Base-by-base conservation (phyloP, 2,329 filamentous ascomycete genomes). In the Sodiomyces alkalinus region DNA sequence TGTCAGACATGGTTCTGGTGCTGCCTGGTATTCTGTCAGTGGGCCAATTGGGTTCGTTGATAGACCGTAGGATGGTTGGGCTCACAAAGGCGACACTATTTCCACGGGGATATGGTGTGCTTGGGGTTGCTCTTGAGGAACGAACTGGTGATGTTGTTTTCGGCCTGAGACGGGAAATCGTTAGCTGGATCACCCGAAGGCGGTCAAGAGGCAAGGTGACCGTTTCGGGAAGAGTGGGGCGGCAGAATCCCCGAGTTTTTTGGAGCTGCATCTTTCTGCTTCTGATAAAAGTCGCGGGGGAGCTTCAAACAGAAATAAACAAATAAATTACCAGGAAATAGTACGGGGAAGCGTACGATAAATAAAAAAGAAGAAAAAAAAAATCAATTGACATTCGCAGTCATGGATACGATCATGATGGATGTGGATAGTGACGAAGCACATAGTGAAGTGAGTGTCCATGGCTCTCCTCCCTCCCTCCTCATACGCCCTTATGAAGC, bases 1-100 rank as follows among this genome's bases (percentile, higher is more conserved):
- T 52, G 46, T 68, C 64, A 44, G 68, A 54, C 68, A 73, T 73
- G 47, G 43, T 58, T 30, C 34, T 29, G 32, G 26, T 24, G 30
- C 31, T 31, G 24, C 15, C 33, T 28, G 28, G 25, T 27, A 17
- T 19, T 11, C 18, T 14, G 26, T 29, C 18, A 9, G 21, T 24
- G 24, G n/a, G n/a, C 14, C 26, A 27, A 27, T 27, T 27, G 26
- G 13, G 6, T 20, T 27, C 12, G 14, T 14, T 8, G 15, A 10
- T n/a, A 25, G 12, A 7, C 11, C 4, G 23, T 25, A 16, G 23
- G 16, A 16, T 17, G 23, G 23, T 25, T 17, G 14, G 23, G 23
- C 16, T 25, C 23, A n/a, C 23, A n/a, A 25, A 25, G n/a, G n/a
- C n/a, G n/a, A n/a, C n/a, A n/a, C n/a, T n/a, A n/a, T n/a, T n/a